Evolutionary conservation across 768 basidiomycete species (phyloP).

Genomic region (Lactarius evosmus): DNA sequence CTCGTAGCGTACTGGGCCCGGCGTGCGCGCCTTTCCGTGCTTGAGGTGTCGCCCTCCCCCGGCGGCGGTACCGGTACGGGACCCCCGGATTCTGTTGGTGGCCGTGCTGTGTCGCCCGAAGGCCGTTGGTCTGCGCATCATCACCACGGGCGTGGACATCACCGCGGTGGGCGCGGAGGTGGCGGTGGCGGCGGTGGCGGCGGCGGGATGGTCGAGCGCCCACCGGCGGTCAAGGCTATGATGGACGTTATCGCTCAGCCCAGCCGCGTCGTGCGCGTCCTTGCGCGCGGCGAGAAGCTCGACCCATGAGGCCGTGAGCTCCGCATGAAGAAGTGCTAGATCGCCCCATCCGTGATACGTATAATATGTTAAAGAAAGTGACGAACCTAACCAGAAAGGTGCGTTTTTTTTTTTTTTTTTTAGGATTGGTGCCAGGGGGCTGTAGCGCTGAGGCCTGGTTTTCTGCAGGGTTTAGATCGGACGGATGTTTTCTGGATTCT

Average conservation of each 20-base stretch:
- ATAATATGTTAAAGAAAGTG: neutral
- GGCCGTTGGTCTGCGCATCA: conserved; percentile 29
- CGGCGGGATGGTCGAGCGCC: conserved; percentile 65
- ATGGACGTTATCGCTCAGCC: conserved; percentile 75
- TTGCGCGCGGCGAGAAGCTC: conserved; percentile 82
- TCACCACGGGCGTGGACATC: conserved; percentile 26
- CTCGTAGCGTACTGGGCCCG: conserved; percentile 67
- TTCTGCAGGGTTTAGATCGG: neutral
- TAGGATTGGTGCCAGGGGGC: no score
- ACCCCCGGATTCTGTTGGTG: conserved; percentile 11
- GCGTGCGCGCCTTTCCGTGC: conserved; percentile 53
- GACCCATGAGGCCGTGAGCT: conserved; percentile 49
- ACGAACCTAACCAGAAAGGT: neutral
- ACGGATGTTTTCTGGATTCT: conserved; percentile 3
- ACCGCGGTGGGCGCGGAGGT: conserved; percentile 12
- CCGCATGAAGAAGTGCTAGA: neutral
- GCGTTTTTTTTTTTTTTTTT: neutral
- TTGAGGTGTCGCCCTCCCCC: conserved; percentile 50
- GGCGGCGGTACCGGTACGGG: neutral
- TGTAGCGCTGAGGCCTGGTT: no score
- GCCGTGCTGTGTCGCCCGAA: conserved; percentile 30
- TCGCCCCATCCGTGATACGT: neutral
- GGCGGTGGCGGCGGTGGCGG: conserved; percentile 33
- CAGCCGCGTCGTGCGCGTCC: conserved; percentile 70
- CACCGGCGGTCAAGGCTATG: conserved; percentile 76